Base-by-base conservation (phyloP, 768 basidiomycete species). In the Russula sp. region DNA sequence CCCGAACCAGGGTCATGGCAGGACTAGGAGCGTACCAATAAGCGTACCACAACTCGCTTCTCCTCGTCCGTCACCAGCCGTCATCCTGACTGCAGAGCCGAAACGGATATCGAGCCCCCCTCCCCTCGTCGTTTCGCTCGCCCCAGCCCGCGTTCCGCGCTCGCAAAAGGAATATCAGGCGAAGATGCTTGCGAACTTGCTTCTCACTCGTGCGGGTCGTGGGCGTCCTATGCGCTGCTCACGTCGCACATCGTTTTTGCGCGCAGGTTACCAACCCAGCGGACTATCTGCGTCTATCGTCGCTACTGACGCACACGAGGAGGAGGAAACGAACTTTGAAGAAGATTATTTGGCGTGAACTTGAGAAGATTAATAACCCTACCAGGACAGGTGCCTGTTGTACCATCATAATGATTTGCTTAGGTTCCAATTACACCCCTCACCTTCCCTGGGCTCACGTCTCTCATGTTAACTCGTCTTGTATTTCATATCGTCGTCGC, bases 211-310 rank as follows among this genome's bases (percentile, higher is more conserved):
- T 42, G 57, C 40, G 2, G 53, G 57, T 18, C 66, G 65, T 7
- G 61, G 62, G 11, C 67, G 65, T 8, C 65, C 65, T 42, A 66
- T 68, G 65, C 67, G 67, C 3, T 64, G 65, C 59, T 48, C 55
- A 16, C 60, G 58, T 1, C 64, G 64, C 5, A 53, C 44, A 20
- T 59, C 59, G 20, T 50, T 61, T 36, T 16, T 64, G 18, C 59
- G 59, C 14, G 54, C 58, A 1, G 65, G 65, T 7, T 68, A 68
- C n/a, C 65, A 67, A 20, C 65, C 65, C 24, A 68, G 67, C 58
- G 13, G 65, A 30, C 58, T 68, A 11, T 68, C 65, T 20, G 24
- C 26, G 40, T 68, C 61, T 28, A 30, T 56, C 36, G 14, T 49
- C 28, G 10, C 61, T 0, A 44, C 32, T 11, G 62, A 66, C n/a